Evolutionary conservation across 1,139 yeast species (phyloP).

Genomic region (Nakaseomyces sp.): DNA sequence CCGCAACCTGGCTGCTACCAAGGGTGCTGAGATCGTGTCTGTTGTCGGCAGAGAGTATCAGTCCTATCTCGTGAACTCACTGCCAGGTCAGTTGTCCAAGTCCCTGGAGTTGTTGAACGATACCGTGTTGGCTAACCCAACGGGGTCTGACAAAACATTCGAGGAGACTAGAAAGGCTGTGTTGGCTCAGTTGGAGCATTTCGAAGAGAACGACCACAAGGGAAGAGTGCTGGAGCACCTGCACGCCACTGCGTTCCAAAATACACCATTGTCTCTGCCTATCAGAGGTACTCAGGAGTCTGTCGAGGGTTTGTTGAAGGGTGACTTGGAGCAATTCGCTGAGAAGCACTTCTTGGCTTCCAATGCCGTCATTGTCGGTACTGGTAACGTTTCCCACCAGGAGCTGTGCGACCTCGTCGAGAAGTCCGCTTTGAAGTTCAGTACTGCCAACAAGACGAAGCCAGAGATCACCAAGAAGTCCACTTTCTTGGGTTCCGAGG

Average conservation of each 20-base stretch:
- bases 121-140: slow-evolving; percentile 8
- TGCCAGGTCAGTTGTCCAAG: slow-evolving; percentile 43
- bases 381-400: slow-evolving; percentile 66
- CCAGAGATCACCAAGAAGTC: slow-evolving; percentile 38
- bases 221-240: slow-evolving; percentile 58
- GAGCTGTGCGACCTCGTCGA: slow-evolving; percentile 58
- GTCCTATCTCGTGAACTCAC: slow-evolving; percentile 44
- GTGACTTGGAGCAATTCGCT: slow-evolving; percentile 52
- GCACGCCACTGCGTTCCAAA: slow-evolving; percentile 76
- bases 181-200: slow-evolving; percentile 33
- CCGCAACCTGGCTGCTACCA: slow-evolving; percentile 31
- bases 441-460: slow-evolving; percentile 46
- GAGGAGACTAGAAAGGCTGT: slow-evolving; percentile 34
- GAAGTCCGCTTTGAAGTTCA: slow-evolving; percentile 31
- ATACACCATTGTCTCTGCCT: slow-evolving; percentile 71
- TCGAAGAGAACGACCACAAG: slow-evolving; percentile 33
- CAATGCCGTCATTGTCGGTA: slow-evolving; percentile 60
- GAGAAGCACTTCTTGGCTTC: slow-evolving; percentile 49
- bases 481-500: slow-evolving; percentile 73
- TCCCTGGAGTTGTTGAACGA: slow-evolving; percentile 30
- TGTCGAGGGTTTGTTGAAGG: slow-evolving; percentile 44
- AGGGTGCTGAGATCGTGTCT: slow-evolving; percentile 42
- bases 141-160: slow-evolving; percentile 10
- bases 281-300: slow-evolving; percentile 63
- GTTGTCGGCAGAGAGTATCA: slow-evolving; percentile 46